Percentiles rank a stretch among this genome's conserved stretches.
Evolutionary conservation across 2,329 filamentous ascomycete genomes (phyloP).

Genomic region (Chrysoporthe deuterocubensis): DNA sequence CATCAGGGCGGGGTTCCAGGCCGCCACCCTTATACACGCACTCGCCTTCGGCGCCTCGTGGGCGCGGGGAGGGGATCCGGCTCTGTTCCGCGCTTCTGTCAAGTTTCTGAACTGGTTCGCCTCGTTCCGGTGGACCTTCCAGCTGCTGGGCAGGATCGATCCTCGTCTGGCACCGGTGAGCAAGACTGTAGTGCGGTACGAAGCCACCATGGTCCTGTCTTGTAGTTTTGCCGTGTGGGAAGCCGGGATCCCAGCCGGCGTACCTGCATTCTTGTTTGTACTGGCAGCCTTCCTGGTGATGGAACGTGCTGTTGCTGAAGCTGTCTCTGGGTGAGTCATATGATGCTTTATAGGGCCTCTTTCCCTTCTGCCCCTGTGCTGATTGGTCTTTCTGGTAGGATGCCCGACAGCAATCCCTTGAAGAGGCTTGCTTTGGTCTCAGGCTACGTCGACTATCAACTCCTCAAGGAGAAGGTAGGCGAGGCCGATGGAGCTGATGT

Average conservation of each 20-base stretch:
- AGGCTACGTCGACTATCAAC: conserved; percentile 19
- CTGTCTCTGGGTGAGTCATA: conserved; percentile 9
- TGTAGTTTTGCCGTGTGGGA: conserved; percentile 14
- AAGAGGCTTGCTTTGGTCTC: conserved; percentile 13
- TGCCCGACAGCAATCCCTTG: conserved; percentile 5
- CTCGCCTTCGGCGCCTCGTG: conserved; percentile 19
- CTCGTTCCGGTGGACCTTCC: conserved; percentile 10
- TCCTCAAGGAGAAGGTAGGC: conserved; percentile 1
- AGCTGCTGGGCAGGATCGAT: not conserved
- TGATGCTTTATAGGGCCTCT: not conserved
- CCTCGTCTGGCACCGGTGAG: conserved; percentile 1
- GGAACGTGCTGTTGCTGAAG: conserved; percentile 10
- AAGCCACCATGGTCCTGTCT: conserved; percentile 5
- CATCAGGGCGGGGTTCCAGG: conserved; percentile 18
- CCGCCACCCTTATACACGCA: conserved; percentile 4
- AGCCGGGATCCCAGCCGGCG: conserved; percentile 17
- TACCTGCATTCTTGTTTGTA: not conserved
- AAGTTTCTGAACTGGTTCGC: conserved; percentile 26
- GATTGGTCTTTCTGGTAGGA: not conserved
- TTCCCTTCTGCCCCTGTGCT: not conserved
- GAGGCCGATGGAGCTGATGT: not conserved
- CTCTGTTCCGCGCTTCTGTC: conserved; percentile 19
- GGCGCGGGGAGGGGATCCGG: not conserved
- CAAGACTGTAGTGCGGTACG: not conserved
- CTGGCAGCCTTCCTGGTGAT: conserved; percentile 1